Conservation (phyloP, 2,329 filamentous ascomycete species). For the Venturia aucupariae region DNA sequence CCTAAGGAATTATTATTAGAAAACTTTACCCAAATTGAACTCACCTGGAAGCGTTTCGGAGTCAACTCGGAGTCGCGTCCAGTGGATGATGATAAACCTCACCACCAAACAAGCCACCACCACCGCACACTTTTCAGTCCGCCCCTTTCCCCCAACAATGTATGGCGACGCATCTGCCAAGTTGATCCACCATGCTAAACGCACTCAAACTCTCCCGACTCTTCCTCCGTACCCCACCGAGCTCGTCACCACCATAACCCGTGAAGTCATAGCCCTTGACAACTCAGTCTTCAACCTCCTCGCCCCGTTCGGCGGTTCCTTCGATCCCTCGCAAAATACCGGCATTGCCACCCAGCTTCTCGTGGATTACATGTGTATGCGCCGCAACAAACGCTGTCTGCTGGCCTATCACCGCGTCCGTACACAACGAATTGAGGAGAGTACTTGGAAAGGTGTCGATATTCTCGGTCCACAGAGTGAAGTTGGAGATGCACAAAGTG, state of each 20-base stretch:
- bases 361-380: conserved; percentile 90
- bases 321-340: conserved; percentile 75
- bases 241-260: conserved; percentile 74
- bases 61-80: too few species aligned
- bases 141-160: not conserved
- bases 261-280: conserved; percentile 89
- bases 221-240: conserved; percentile 90
- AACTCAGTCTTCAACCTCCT: conserved; percentile 73
- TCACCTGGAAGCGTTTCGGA: too few species aligned
- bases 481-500: conserved; percentile 26
- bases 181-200: conserved; percentile 59
- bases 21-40: too few species aligned
- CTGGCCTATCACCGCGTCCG: conserved; percentile 88
- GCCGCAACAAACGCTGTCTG: conserved; percentile 89
- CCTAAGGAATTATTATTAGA: too few species aligned
- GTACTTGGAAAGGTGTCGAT: conserved; percentile 86
- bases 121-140: not conserved
- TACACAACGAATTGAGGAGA: conserved; percentile 82
- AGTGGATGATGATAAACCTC: too few species aligned
- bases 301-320: conserved; percentile 72
- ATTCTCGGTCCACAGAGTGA: conserved; percentile 54
- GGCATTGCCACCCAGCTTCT: conserved; percentile 80
- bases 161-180: conserved; percentile 13
- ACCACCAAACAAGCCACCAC: too few species aligned
- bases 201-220: conserved; percentile 75